A percentile compares a stretch with the other conserved stretches of the same genome.
These are phyloP conservation scores for Przewalskia tangutica DNA, from an alignment of 257 asterid species.

Conservation along the genomic window DNA sequence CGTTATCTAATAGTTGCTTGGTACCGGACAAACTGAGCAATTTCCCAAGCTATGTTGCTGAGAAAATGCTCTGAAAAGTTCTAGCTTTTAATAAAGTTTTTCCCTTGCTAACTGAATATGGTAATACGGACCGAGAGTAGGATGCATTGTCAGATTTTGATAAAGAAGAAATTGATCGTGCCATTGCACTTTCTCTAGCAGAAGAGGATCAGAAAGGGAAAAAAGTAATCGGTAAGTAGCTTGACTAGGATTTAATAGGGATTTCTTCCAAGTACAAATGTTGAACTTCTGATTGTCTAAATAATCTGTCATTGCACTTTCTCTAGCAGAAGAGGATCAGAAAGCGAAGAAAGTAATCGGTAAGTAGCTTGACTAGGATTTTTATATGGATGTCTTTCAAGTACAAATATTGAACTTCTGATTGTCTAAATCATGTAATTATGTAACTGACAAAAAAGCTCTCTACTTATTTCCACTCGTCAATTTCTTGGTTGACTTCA, in stretches of 20 bases:
- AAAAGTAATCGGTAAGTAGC: conserved; percentile 54
- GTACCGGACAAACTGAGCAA: background rate
- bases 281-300: too few relatives aligned
- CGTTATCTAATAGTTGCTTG: background rate
- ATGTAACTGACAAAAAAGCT: background rate
- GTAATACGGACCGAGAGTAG: conserved; percentile 27
- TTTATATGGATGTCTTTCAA: background rate
- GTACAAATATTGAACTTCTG: background rate
- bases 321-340: too few relatives aligned
- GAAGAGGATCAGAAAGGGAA: conserved; percentile 75
- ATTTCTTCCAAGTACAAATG: too few relatives aligned
- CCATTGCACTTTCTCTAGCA: conserved; percentile 79
- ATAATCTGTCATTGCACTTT: too few relatives aligned
- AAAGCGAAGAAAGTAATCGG: too few relatives aligned
- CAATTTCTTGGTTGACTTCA: background rate
- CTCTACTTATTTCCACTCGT: background rate
- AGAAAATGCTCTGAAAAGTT: background rate
- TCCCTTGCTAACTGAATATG: conserved; percentile 7
- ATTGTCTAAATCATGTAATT: background rate
- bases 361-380: too few relatives aligned
- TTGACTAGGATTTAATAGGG: background rate
- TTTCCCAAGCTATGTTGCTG: background rate
- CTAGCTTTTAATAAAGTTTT: background rate
- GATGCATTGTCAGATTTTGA: conserved; percentile 75
- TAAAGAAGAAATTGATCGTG: conserved; percentile 74